Conservation (phyloP, 2,329 filamentous ascomycete species). For the Stenocarpella maydis region DNA sequence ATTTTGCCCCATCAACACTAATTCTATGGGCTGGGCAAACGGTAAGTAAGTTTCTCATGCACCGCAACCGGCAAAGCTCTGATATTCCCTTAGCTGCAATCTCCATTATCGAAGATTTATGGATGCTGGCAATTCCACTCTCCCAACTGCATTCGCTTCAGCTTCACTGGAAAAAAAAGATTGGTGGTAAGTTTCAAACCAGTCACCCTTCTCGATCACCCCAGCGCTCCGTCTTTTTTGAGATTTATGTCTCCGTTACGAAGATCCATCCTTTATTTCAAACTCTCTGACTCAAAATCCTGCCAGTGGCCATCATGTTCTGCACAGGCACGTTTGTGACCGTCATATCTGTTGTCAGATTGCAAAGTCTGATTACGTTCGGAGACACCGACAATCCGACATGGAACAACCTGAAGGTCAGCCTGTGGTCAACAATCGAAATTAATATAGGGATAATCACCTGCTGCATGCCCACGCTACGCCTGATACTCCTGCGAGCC, state of each 20-base stretch:
- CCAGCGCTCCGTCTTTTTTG: not conserved
- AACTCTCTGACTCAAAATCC: not conserved
- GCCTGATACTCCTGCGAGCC: slow-evolving; percentile 42
- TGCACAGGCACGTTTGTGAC: slow-evolving; percentile 53
- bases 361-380: slow-evolving; percentile 43
- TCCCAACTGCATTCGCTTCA: slow-evolving; percentile 51
- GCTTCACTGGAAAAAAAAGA: slow-evolving; percentile 57
- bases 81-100: slow-evolving; percentile 46
- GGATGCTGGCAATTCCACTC: slow-evolving; percentile 53
- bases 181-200: slow-evolving; percentile 39
- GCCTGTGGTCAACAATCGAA: slow-evolving; percentile 47
- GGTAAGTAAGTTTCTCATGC: not conserved
- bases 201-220: not conserved
- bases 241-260: not conserved
- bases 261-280: not conserved
- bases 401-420: slow-evolving; percentile 43
- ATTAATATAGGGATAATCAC: slow-evolving; percentile 47
- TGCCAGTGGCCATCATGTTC: slow-evolving; percentile 51
- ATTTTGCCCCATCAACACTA: slow-evolving; percentile 55
- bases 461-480: slow-evolving; percentile 45
- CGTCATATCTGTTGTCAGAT: slow-evolving; percentile 44
- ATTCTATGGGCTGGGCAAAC: slow-evolving; percentile 58
- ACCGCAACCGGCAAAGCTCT: not conserved
- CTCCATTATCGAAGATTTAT: slow-evolving; percentile 52
- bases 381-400: slow-evolving; percentile 44